These are phyloP conservation scores for Rutidosis leptorrhynchoides DNA, from an alignment of 129 eudicot genomes.

Conservation along the genomic window DNA sequence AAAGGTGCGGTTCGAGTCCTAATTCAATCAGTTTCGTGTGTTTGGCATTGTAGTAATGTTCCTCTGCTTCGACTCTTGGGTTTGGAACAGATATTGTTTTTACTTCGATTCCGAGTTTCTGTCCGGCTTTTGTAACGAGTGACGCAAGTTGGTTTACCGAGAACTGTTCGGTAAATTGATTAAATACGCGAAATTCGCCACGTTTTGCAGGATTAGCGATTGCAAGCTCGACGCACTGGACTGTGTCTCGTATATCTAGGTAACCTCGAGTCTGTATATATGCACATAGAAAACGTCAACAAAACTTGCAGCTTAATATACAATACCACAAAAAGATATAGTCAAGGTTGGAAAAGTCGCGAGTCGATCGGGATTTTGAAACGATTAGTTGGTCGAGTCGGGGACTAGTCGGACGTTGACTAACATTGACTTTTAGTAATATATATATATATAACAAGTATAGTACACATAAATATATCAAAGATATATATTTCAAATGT, in stretches of 20 bases:
- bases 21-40: constrained; percentile 88
- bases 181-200: constrained; percentile 92
- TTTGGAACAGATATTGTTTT: constrained; percentile 85
- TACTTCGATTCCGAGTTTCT: constrained; percentile 80
- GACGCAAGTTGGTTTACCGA: constrained; percentile 91
- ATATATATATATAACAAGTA: too few species aligned
- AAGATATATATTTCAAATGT: too few species aligned
- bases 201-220: constrained; percentile 93
- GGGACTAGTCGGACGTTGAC: too few species aligned
- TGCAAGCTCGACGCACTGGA: constrained; percentile 90
- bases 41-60: constrained; percentile 95
- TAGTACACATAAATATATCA: too few species aligned
- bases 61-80: constrained; percentile 98
- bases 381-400: too few species aligned
- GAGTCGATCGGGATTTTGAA: too few species aligned
- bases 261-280: constrained; percentile 90
- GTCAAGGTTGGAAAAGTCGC: too few species aligned
- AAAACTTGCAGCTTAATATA: background rate
- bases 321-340: background rate
- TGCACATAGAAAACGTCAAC: constrained; percentile 17
- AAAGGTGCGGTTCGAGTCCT: constrained; percentile 87
- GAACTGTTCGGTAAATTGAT: constrained; percentile 93
- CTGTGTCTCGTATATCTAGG: constrained; percentile 93
- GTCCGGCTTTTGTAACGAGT: constrained; percentile 87
- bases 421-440: too few species aligned